Percentiles rank a stretch among this genome's conserved stretches.
Conservation (phyloP, 108 stramenopile genomes). For the Mayamaea pseudoterrestris region DNA sequence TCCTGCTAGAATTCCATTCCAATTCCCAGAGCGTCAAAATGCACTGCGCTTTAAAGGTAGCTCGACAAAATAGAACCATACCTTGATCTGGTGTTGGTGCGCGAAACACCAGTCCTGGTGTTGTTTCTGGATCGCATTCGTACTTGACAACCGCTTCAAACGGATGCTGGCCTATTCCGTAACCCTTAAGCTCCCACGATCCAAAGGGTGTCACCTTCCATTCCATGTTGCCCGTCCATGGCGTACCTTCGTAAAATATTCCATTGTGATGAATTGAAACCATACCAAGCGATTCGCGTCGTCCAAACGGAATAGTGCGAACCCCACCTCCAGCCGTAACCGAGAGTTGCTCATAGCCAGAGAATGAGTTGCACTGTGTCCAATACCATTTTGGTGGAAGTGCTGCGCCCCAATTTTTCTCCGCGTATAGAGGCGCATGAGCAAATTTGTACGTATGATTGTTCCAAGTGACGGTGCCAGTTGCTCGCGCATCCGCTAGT, state of each 20-base stretch:
- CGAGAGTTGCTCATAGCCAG: constrained; percentile 37
- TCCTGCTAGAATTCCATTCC: constrained; percentile 30
- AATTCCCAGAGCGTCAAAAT: constrained; percentile 59
- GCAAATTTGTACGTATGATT: constrained; percentile 46
- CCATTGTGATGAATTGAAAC: constrained; percentile 64
- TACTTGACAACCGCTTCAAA: constrained; percentile 63
- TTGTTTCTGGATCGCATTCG: constrained; percentile 28
- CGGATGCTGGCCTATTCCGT: constrained; percentile 12
- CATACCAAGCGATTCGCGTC: constrained; percentile 54
- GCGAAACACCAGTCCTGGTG: constrained; percentile 52
- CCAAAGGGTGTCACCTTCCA: constrained; percentile 75
- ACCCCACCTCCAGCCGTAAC: constrained; percentile 79
- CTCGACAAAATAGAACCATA: constrained; percentile 74
- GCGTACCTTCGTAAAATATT: constrained; percentile 70
- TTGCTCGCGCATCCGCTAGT: constrained; percentile 63
- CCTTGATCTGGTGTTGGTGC: constrained; percentile 76
- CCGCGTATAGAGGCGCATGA: constrained; percentile 78
- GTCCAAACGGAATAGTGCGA: constrained; percentile 57
- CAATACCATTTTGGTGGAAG: constrained; percentile 84
- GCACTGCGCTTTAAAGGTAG: constrained; percentile 53
- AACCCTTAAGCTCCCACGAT: constrained; percentile 50
- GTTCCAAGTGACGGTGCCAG: constrained; percentile 59
- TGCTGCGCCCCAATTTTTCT: constrained; percentile 85
- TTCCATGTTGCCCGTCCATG: constrained; percentile 75
- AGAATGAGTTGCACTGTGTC: constrained; percentile 81